Conservation (phyloP, 106 monocot genomes). For the Dendrobium chrysotoxum region DNA sequence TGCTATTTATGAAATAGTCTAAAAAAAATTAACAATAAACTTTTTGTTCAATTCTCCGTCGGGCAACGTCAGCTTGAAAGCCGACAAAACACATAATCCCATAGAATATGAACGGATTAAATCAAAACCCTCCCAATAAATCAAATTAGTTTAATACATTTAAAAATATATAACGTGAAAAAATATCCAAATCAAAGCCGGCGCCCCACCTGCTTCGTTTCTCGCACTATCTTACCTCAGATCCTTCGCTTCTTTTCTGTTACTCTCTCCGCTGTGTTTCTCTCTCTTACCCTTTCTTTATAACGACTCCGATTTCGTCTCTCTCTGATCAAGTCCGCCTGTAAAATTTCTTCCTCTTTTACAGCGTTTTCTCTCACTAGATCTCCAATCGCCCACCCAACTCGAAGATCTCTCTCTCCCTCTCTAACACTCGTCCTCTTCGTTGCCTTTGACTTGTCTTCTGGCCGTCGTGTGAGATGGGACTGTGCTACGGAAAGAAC, state of each 20-base stretch:
- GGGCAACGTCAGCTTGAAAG: neutral
- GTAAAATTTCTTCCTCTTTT: neutral
- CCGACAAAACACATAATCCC: slow-evolving; percentile 1
- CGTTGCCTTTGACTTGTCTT: neutral
- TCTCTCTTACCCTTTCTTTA: neutral
- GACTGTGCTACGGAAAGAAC: slow-evolving; percentile 65
- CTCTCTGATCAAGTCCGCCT: neutral
- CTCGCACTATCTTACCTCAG: neutral
- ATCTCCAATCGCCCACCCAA: neutral
- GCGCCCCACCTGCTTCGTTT: neutral
- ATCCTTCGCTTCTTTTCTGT: slow-evolving; percentile 4
- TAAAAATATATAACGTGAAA: neutral
- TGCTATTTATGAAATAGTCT: too few relatives aligned
- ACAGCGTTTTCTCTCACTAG: neutral
- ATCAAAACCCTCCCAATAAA: neutral
- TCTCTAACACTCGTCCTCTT: neutral
- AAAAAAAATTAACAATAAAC: too few relatives aligned
- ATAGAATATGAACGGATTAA: neutral
- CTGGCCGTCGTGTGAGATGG: slow-evolving; percentile 26
- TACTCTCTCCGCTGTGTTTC: neutral
- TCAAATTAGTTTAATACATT: neutral
- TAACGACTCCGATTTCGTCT: neutral
- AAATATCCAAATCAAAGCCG: neutral
- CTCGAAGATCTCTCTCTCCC: neutral
- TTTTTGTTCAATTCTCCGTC: neutral